These are phyloP conservation scores for Chrysoporthe puriensis DNA, from an alignment of 2,329 filamentous ascomycete species.

Conservation along the genomic window DNA sequence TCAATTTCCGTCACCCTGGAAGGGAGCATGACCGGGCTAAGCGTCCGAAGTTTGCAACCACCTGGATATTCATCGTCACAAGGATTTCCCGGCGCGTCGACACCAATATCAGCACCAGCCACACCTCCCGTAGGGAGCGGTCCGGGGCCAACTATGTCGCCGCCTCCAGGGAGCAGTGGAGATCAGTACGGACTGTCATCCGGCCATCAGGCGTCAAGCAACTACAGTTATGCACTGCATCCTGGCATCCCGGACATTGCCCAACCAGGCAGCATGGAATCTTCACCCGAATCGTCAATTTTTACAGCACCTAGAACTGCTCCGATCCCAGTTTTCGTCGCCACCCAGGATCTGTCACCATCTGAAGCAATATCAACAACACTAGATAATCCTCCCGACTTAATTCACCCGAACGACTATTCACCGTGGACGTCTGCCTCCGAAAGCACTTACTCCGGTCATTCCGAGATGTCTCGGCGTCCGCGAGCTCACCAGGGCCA, in stretches of 20 bases:
- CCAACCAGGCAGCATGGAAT: conserved; percentile 20
- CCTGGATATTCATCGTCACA: conserved; percentile 22
- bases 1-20: conserved; percentile 26
- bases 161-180: conserved; percentile 9
- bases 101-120: conserved; percentile 31
- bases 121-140: conserved; percentile 24
- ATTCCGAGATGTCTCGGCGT: conserved; percentile 43
- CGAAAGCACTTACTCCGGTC: conserved; percentile 53
- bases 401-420: conserved; percentile 39
- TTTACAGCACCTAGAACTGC: conserved; percentile 21
- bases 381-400: conserved; percentile 34
- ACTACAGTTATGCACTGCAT: conserved; percentile 13
- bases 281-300: conserved; percentile 16
- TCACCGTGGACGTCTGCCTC: conserved; percentile 50
- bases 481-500: conserved; percentile 33
- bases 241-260: conserved; percentile 6
- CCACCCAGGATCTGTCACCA: conserved; percentile 35
- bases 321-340: conserved; percentile 17
- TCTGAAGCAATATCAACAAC: conserved; percentile 27
- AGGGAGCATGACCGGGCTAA: conserved; percentile 31
- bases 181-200: conserved; percentile 19
- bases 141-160: conserved; percentile 20
- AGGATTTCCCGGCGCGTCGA: conserved; percentile 24
- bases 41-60: conserved; percentile 8
- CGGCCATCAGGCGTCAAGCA: neutral